Conservation (phyloP, 2,329 filamentous ascomycete species). For the Colletotrichum eleusines region DNA sequence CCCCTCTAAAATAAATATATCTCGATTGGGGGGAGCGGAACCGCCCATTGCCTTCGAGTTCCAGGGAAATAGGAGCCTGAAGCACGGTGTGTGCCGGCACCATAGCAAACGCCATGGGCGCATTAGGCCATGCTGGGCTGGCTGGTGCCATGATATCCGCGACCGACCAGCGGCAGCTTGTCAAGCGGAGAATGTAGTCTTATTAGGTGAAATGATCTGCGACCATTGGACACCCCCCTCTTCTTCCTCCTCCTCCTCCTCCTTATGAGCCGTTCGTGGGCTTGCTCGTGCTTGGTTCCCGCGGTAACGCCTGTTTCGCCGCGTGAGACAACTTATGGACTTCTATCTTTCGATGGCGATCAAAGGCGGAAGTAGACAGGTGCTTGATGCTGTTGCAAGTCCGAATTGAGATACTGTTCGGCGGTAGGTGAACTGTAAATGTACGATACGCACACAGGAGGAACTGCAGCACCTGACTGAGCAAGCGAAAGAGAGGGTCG, state of each 20-base stretch:
- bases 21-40: not conserved
- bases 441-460: conserved; percentile 5
- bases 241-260: not conserved
- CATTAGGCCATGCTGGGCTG: conserved; percentile 12
- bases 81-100: conserved; percentile 8
- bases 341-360: not conserved
- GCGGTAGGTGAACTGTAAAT: not conserved
- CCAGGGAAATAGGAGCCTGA: conserved; percentile 14
- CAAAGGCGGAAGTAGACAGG: not conserved
- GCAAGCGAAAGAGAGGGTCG: conserved; percentile 1
- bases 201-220: conserved; percentile 37
- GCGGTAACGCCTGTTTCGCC: conserved; percentile 18
- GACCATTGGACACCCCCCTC: conserved; percentile 16
- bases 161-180: conserved; percentile 35
- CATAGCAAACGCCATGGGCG: conserved; percentile 20
- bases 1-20: no score
- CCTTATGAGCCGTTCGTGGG: conserved; percentile 23
- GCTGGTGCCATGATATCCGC: conserved; percentile 28
- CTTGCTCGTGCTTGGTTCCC: conserved; percentile 11
- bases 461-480: conserved; percentile 1
- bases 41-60: conserved; percentile 16
- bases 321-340: conserved; percentile 14
- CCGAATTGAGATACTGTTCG: not conserved
- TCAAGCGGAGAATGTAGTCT: conserved; percentile 40
- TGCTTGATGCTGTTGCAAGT: not conserved